These are phyloP conservation scores for Metarhizium anisopliae DNA, from an alignment of 2,329 filamentous ascomycete species.

Conservation along the genomic window DNA sequence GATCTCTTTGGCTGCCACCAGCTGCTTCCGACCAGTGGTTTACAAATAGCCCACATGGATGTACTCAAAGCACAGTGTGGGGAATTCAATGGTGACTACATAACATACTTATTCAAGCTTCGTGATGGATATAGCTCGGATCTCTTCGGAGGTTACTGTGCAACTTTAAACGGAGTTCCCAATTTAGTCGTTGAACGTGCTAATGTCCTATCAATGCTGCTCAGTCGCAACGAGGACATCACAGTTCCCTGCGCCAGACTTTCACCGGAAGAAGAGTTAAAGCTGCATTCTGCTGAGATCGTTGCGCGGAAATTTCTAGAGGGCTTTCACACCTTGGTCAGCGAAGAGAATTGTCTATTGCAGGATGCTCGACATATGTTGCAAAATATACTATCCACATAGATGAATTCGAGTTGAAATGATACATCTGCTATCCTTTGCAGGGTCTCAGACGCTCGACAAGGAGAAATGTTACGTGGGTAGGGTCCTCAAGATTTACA, in stretches of 20 bases:
- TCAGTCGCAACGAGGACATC: conserved; percentile 67
- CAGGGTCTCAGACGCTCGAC: background rate
- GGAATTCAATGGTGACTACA: conserved; percentile 46
- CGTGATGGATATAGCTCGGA: conserved; percentile 58
- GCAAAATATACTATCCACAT: background rate
- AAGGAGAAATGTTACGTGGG: background rate
- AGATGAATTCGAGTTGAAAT: background rate
- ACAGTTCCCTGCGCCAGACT: conserved; percentile 62
- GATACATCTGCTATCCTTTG: background rate
- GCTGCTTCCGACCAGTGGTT: conserved; percentile 38
- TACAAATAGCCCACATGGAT: conserved; percentile 64
- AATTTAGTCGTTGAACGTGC: conserved; percentile 63
- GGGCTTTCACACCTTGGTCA: conserved; percentile 8
- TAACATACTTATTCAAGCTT: conserved; percentile 69
- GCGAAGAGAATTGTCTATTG: no score
- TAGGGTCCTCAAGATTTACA: no score
- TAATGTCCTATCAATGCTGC: conserved; percentile 59
- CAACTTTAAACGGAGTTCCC: conserved; percentile 77
- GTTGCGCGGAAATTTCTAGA: conserved; percentile 49
- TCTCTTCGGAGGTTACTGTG: conserved; percentile 82
- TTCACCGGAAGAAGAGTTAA: conserved; percentile 51
- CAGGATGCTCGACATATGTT: conserved; percentile 6
- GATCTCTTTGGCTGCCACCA: conserved; percentile 61
- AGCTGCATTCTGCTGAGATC: conserved; percentile 57
- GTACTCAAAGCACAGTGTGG: conserved; percentile 47